phyloP scores from a whole-genome alignment of 495 filamentous ascomycete species.

The Tetracladium setigerum region DNA sequence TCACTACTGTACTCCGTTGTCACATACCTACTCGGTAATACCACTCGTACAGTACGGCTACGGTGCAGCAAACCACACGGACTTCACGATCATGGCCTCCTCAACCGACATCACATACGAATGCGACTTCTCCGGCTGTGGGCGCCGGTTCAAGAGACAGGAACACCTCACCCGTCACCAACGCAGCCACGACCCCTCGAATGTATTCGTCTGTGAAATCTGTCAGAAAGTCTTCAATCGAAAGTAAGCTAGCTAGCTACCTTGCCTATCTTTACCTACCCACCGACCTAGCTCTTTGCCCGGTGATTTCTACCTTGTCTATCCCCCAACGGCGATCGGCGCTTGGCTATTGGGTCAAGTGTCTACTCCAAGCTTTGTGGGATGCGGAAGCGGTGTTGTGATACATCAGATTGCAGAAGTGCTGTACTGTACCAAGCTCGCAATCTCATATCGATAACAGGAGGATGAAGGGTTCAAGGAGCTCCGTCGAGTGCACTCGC shows the following conservation, averaged over 20 bases:
- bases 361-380: too few species aligned
- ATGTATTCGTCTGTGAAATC: conserved; percentile 12
- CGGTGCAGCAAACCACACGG: neutral
- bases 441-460: too few species aligned
- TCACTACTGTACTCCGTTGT: too few species aligned
- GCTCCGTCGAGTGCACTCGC: too few species aligned
- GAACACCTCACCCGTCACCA: conserved; percentile 26
- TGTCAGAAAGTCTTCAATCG: conserved; percentile 23
- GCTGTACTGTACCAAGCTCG: too few species aligned
- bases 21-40: neutral
- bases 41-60: neutral
- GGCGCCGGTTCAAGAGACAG: conserved; percentile 21
- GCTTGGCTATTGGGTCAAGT: too few species aligned
- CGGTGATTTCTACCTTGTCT: too few species aligned
- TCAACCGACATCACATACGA: neutral
- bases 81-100: neutral
- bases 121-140: conserved; percentile 18
- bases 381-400: too few species aligned
- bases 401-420: too few species aligned
- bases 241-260: conserved; percentile 7
- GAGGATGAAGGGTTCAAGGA: too few species aligned
- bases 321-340: too few species aligned
- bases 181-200: conserved; percentile 15
- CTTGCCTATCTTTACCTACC: neutral
- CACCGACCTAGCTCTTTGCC: neutral